phyloP scores from a whole-genome alignment of 2,329 filamentous ascomycete genomes.

The Sporothrix phasma region DNA sequence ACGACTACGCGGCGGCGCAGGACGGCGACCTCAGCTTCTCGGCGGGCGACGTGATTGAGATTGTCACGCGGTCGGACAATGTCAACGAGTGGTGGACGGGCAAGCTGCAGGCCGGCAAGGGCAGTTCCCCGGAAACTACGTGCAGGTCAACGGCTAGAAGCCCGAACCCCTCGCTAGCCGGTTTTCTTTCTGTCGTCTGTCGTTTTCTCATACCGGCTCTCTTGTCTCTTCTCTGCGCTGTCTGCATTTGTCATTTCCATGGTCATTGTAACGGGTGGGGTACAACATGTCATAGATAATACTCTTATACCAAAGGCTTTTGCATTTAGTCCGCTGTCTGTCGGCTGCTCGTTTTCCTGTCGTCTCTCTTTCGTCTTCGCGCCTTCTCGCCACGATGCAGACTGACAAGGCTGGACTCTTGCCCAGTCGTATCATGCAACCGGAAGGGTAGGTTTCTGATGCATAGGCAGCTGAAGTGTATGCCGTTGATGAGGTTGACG shows the following conservation, averaged over 20 bases:
- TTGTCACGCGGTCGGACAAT: slow-evolving; percentile 71
- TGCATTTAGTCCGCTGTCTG: not conserved
- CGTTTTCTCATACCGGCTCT: not conserved
- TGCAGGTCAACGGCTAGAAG: slow-evolving; percentile 9
- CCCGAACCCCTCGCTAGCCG: not conserved
- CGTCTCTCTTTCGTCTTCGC: not conserved
- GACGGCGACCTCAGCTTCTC: slow-evolving; percentile 88
- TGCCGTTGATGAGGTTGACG: too few relatives aligned
- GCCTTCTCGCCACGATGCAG: too few relatives aligned
- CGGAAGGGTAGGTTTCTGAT: too few relatives aligned
- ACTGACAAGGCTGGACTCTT: too few relatives aligned
- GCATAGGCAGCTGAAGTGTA: not conserved
- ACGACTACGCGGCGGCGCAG: slow-evolving; percentile 92
- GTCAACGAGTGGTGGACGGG: slow-evolving; percentile 98
- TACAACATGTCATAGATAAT: slow-evolving; percentile 10
- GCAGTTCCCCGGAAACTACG: slow-evolving; percentile 59
- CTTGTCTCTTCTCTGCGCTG: not conserved
- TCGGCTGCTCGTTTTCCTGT: not conserved
- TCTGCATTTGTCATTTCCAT: not conserved
- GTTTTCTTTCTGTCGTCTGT: not conserved
- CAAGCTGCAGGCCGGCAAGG: slow-evolving; percentile 69
- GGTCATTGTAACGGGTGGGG: not conserved
- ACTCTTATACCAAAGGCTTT: slow-evolving; percentile 5
- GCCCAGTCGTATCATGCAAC: too few relatives aligned
- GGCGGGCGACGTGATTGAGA: slow-evolving; percentile 83